These are phyloP conservation scores for Harringtonia aguacate DNA, from an alignment of 2,329 filamentous ascomycete genomes.

Conservation along the genomic window DNA sequence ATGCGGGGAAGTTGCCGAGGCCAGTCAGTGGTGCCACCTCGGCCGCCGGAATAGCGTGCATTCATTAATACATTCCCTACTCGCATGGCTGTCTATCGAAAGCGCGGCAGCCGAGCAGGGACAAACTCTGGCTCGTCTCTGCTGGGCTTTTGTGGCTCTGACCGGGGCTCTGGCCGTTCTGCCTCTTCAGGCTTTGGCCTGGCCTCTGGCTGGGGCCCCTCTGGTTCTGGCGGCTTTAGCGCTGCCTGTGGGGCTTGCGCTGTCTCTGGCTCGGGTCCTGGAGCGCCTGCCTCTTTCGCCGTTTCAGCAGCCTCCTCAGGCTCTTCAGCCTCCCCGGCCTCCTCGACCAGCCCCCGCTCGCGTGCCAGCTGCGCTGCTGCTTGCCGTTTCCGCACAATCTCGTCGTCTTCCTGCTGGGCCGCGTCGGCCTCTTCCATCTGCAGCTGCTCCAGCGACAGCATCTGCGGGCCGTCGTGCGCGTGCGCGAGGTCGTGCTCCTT, in stretches of 20 bases:
- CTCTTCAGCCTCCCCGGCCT: slow-evolving; percentile 6
- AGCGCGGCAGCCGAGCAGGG: slow-evolving; percentile 47
- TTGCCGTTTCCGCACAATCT: slow-evolving; percentile 39
- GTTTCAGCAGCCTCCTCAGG: background rate
- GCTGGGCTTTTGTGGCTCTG: too few species aligned
- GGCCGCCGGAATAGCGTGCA: too few species aligned
- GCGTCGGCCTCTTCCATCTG: slow-evolving; percentile 41
- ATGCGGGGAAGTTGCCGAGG: too few species aligned
- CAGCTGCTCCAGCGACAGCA: slow-evolving; percentile 40
- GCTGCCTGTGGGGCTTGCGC: too few species aligned
- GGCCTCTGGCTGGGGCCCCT: background rate
- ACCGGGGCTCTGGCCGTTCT: background rate
- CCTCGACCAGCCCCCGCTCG: slow-evolving; percentile 33
- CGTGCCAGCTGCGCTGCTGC: slow-evolving; percentile 41
- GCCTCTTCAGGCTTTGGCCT: slow-evolving; percentile 12
- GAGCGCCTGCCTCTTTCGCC: too few species aligned
- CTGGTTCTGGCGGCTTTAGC: too few species aligned
- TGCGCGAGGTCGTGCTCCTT: too few species aligned
- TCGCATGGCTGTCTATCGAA: slow-evolving; percentile 24
- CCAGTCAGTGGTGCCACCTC: too few species aligned
- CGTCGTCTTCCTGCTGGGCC: slow-evolving; percentile 39
- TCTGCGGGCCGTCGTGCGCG: too few species aligned
- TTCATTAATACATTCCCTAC: too few species aligned
- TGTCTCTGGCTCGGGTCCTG: too few species aligned
- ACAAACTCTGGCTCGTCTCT: slow-evolving; percentile 29